Base-by-base conservation (phyloP, 2,329 filamentous ascomycete species). In the Aspergillus sp. region DNA sequence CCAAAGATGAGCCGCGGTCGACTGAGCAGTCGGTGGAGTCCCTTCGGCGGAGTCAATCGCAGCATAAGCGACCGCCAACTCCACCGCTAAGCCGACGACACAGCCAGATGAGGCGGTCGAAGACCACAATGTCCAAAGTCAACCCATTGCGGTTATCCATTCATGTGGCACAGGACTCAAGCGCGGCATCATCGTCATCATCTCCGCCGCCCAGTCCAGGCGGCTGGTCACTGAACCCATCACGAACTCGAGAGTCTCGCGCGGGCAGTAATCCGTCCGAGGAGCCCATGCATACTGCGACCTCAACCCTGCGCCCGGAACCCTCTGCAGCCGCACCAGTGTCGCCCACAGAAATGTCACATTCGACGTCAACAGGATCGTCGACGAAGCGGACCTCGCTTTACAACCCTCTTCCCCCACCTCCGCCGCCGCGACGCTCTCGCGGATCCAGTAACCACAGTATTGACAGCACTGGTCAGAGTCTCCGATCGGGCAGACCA, bases 1-100 rank as follows among this genome's bases (percentile, higher is more conserved):
- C 62, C n/a, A 60, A 63, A 36, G 63, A 58, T 17, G 63, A 66
- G 30, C 19, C 51, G 15, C 50, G 60, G 6, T 58, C 61, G 43
- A 58, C 68, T 15, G 32, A 36, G 12, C 61, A 62, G 41, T 59
- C 69, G 2, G 57, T 62, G 4, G 70, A 73, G 5, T 61, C 69
- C 13, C 66, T 74, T 21, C 64, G 68, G 9, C 72, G 74, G 57
- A 74, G 69, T 43, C 66, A 69, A 28, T 74, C 72, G 10, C 73
- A 75, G 43, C 67, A 74, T 17, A 80, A 78, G 63, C 78, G 76
- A 23, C 78, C 80, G 3, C 80, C 81, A 9, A 78, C 81, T 9
- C 81, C 81, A 21, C 82, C 83, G 19, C 63, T 82, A 23, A 74
- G 80, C 59, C 72, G 82, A 57, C 78, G 81, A 52, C 80, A 80